These are phyloP conservation scores for Pythium vanterpoolii DNA, from an alignment of 352 stramenopile species.

Conservation along the genomic window DNA sequence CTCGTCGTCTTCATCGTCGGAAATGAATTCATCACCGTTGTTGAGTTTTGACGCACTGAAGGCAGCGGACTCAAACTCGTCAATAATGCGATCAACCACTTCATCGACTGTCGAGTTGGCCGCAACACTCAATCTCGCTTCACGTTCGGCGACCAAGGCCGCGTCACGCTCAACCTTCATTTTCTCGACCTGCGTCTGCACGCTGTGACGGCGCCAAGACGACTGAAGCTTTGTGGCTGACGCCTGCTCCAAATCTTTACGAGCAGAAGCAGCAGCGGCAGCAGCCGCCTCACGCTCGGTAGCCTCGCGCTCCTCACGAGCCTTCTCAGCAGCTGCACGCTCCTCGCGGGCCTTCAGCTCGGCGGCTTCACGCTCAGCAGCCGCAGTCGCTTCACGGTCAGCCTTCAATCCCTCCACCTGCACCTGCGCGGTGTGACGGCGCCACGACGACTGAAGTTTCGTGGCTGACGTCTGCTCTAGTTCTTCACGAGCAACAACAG, in stretches of 20 bases:
- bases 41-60: constrained; percentile 11
- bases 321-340: constrained; percentile 7
- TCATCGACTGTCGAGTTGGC: constrained; percentile 12
- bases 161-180: constrained; percentile 8
- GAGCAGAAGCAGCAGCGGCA: constrained; percentile 6
- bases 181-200: not conserved
- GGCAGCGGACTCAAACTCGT: constrained; percentile 16
- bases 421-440: constrained; percentile 6
- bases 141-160: not conserved
- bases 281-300: not conserved
- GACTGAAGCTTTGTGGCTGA: constrained; percentile 13
- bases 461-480: constrained; percentile 3
- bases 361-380: not conserved
- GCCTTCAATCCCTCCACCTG: constrained; percentile 3
- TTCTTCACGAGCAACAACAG: constrained; percentile 1
- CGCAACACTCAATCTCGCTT: constrained; percentile 8
- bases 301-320: not conserved
- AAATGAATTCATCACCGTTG: constrained; percentile 4
- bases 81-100: constrained; percentile 14
- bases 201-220: constrained; percentile 11
- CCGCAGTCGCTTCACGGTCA: not conserved
- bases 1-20: constrained; percentile 17
- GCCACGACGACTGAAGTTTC: constrained; percentile 17
- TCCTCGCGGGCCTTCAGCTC: not conserved
- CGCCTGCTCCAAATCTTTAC: constrained; percentile 1